Base-by-base conservation (phyloP, 768 basidiomycete species). In the Hortiboletus flavorubellus region DNA sequence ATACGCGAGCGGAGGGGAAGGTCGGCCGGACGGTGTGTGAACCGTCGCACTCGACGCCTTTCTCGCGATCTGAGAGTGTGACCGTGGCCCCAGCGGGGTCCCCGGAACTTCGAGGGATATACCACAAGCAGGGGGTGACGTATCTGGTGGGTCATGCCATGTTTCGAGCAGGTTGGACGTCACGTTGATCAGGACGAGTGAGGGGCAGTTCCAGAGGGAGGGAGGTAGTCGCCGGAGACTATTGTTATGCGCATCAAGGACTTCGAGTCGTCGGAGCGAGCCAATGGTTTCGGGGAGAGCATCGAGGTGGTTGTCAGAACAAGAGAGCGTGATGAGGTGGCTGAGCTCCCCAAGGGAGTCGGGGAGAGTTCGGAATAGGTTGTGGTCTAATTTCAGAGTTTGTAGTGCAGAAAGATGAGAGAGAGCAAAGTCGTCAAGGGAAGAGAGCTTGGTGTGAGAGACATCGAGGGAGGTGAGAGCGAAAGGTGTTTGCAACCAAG, bases 201-300 rank as follows among this genome's bases (percentile, higher is more conserved):
- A 82, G 0, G 82, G 76, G 70, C 95, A 98, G 38, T 85, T 80
- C 97, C 97, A 99, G 2, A 99, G 69, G 34, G 82, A 75, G 18
- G 73, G 72, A 0, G 95, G 92, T 0, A 98, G 73, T 61, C 86
- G 84, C 5, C 78, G 81, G 44, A 98, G 76, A 61, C 86, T 88
- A 75, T 98, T 99, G 67, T 91, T 94, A 67, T 98, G 95, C 3
- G 88, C 88, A 60, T 97, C 92, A 40, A 99, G 78, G 1, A 72
- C 75, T 60, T 86, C 81, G 10, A 98, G 80, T 41, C 82, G 84
- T 71, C 84, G 83, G 43, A 98, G 76, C 9, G 76, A 76, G 14
- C 93, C 93, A 46, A 98, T 85, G 40, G 81, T 83, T 11, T 76
- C 68, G 0, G 97, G 97, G 0, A 98, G 78, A 15, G 78, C 72